Evolutionary conservation across 306 rosid genomes (phyloP).

Genomic region (Geum urbanum): DNA sequence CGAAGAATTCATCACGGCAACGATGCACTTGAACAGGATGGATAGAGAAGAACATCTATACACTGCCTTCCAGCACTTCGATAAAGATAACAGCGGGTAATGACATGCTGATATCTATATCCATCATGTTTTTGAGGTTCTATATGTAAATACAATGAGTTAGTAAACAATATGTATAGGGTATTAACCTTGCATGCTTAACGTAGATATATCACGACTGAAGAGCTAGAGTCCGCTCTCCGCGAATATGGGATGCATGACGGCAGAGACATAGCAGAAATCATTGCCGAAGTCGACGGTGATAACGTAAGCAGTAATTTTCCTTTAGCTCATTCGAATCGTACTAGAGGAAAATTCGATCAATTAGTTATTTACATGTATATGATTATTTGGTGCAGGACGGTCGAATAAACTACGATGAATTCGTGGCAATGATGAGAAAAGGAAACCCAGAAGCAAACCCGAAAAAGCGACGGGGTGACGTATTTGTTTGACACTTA

Average conservation of each 20-base stretch:
- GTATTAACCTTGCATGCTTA: not conserved
- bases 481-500: slow-evolving; percentile 33
- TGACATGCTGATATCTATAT: not conserved
- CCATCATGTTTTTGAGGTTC: not conserved
- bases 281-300: slow-evolving; percentile 74
- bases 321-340: not conserved
- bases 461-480: slow-evolving; percentile 69
- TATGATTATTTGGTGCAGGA: slow-evolving; percentile 41
- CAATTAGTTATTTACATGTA: not conserved
- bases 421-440: slow-evolving; percentile 93
- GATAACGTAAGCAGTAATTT: slow-evolving; percentile 59
- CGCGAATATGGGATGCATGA: slow-evolving; percentile 80
- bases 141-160: not conserved
- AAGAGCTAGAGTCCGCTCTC: slow-evolving; percentile 92
- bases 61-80: slow-evolving; percentile 94
- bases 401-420: slow-evolving; percentile 89
- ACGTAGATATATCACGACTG: slow-evolving; percentile 66
- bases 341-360: not conserved
- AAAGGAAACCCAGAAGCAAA: slow-evolving; percentile 70
- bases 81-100: slow-evolving; percentile 95
- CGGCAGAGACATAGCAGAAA: slow-evolving; percentile 75
- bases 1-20: slow-evolving; percentile 95
- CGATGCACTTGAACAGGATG: slow-evolving; percentile 90
- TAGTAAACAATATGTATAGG: not conserved
- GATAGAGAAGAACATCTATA: slow-evolving; percentile 95